These are phyloP conservation scores for Euphorbia celastroides DNA, from an alignment of 441 rosid species.

Conservation along the genomic window DNA sequence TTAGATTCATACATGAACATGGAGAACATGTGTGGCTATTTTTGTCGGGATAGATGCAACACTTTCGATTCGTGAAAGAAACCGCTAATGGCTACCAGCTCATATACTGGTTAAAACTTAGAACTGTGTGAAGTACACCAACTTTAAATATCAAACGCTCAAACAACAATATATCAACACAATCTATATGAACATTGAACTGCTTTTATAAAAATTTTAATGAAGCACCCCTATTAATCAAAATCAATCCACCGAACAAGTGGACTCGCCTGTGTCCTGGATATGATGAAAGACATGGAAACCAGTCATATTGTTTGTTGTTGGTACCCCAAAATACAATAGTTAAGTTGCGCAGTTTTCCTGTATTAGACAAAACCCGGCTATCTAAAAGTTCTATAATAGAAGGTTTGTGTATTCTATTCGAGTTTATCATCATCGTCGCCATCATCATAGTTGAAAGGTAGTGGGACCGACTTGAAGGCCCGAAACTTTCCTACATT, in stretches of 20 bases:
- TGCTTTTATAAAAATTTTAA: not conserved
- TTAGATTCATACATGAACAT: no score
- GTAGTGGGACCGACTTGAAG: slow-evolving; percentile 86
- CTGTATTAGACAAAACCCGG: not conserved
- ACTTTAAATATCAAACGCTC: not conserved
- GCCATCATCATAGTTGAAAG: slow-evolving; percentile 32
- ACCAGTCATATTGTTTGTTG: not conserved
- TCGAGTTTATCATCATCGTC: not conserved
- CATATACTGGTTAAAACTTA: not conserved
- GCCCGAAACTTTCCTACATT: slow-evolving; percentile 88
- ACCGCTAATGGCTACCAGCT: not conserved
- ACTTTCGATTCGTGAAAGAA: no score
- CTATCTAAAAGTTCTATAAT: not conserved
- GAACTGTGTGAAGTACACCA: not conserved
- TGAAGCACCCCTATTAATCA: not conserved
- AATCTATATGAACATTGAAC: not conserved
- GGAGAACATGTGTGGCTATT: no score
- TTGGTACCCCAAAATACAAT: not conserved
- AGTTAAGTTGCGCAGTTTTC: not conserved
- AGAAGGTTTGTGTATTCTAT: not conserved
- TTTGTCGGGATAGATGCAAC: no score
- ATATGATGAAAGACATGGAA: not conserved
- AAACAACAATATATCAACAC: not conserved
- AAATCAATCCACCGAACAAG: not conserved
- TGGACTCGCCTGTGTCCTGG: not conserved